Conservation (phyloP, 2,329 filamentous ascomycete species). For the Colletotrichum somersetense region DNA sequence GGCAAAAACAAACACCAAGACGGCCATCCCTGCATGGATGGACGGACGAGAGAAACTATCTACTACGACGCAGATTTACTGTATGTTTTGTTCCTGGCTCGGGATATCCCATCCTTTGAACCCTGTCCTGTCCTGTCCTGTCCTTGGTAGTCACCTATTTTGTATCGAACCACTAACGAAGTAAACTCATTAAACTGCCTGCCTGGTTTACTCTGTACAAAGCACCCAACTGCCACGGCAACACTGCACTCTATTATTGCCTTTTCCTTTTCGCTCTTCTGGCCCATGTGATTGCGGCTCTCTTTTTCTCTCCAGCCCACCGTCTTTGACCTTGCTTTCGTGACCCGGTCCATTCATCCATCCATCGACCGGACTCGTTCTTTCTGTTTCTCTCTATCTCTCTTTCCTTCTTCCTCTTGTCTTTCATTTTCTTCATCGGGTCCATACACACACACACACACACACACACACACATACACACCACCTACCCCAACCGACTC, state of each 20-base stretch:
- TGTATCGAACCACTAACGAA: too few species aligned
- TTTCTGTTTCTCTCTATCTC: background rate
- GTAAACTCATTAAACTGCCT: too few species aligned
- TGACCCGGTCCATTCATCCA: background rate
- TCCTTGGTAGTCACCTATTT: background rate
- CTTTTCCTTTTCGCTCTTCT: background rate
- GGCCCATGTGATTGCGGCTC: constrained; percentile 24
- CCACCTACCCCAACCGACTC: constrained; percentile 10
- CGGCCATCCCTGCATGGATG: background rate
- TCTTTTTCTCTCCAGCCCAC: background rate
- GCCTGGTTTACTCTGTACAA: background rate
- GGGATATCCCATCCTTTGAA: constrained; percentile 7
- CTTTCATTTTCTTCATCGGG: background rate
- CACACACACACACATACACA: background rate
- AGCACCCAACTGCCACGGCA: background rate
- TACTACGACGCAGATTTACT: background rate
- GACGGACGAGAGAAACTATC: background rate
- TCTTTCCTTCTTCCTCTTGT: background rate
- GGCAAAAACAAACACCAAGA: background rate
- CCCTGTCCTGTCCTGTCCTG: background rate
- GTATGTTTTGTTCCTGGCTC: background rate
- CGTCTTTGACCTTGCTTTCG: background rate
- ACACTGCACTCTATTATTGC: background rate
- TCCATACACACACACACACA: background rate
- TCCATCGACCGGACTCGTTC: background rate